A percentile compares a stretch with the other conserved stretches of the same genome.
Conservation (phyloP, 2,329 filamentous ascomycete species). For the Diplodia mutila region DNA sequence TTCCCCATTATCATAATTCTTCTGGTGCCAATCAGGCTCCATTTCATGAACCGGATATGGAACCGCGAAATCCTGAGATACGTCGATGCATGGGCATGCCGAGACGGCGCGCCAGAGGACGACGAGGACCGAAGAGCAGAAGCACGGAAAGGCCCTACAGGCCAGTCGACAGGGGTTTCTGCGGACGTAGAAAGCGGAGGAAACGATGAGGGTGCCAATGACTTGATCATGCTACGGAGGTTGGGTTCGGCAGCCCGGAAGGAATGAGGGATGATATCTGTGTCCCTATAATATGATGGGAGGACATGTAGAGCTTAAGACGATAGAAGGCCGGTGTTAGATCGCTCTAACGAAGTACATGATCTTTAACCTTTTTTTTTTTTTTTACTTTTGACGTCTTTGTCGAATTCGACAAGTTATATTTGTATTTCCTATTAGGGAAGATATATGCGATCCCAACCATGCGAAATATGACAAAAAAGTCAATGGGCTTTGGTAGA, state of each 20-base stretch:
- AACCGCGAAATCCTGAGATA: slow-evolving; percentile 59
- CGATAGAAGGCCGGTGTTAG: not conserved
- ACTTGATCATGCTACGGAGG: not conserved
- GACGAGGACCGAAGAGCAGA: slow-evolving; percentile 31
- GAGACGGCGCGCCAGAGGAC: slow-evolving; percentile 43
- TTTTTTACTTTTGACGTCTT: no score
- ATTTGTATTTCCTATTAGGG: no score
- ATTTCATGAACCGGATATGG: slow-evolving; percentile 65
- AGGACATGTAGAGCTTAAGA: not conserved
- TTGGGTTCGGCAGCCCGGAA: not conserved
- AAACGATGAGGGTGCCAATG: not conserved
- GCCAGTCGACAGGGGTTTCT: not conserved
- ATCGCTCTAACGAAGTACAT: not conserved
- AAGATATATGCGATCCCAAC: no score
- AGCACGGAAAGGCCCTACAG: not conserved
- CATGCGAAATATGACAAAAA: no score
- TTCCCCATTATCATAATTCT: slow-evolving; percentile 68
- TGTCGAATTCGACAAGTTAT: no score
- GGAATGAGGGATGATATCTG: not conserved
- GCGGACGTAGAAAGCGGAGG: slow-evolving; percentile 11
- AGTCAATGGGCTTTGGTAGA: no score
- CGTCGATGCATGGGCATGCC: slow-evolving; percentile 52
- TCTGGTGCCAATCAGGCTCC: slow-evolving; percentile 64
- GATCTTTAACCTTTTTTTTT: no score
- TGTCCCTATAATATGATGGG: not conserved